Base-by-base conservation (phyloP, 1,139 yeast species). In the Debaryomyces coudertii region DNA sequence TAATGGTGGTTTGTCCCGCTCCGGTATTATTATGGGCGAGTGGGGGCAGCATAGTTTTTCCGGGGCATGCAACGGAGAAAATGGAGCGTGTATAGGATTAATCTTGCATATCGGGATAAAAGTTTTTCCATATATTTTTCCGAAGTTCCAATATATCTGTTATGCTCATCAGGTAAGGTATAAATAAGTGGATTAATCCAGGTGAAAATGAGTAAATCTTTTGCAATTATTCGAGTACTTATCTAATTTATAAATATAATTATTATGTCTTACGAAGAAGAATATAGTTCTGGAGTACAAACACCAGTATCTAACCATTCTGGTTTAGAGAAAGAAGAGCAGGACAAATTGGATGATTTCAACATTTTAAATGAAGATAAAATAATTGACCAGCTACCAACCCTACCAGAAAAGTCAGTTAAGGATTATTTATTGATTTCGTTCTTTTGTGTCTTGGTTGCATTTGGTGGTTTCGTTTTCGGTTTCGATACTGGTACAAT, bases 401-500 rank as follows among this genome's bases (percentile, higher is more conserved):
- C 46, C 2, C 53, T 68, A 47, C 69, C 70, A 5, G 64, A 66
- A 37, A 67, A 63, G 49, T 46, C 61, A 14, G 51, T 56, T 47
- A 63, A 58, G 37, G 73, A 68, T 45, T 65, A 71, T 54, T 40
- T 68, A 33, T 51, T 64, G 31, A 68, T 69, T 34, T 61, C 66
- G 36, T 50, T 70, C 47, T 71, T 70, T 60, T 72, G 78, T 60
- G 56, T 74, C 23, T 57, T 76, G 33, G 69, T 78, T 33, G 80
- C 89, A 3, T 76, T 82, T 51, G 85, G 87, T 37, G 92, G 90
- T 3, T 80, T 83, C 50, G 79, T 83, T 12, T 83, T 83, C 57
- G 92, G 92, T 28, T 85, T 82, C 72, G 92, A 85, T 66, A 82
- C 87, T 44, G 90, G 90, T 46, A 83, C 87, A 40, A 77, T 85